These are phyloP conservation scores for Pseudocercospora fijiensis DNA, from an alignment of 2,329 filamentous ascomycete species.

Conservation along the genomic window DNA sequence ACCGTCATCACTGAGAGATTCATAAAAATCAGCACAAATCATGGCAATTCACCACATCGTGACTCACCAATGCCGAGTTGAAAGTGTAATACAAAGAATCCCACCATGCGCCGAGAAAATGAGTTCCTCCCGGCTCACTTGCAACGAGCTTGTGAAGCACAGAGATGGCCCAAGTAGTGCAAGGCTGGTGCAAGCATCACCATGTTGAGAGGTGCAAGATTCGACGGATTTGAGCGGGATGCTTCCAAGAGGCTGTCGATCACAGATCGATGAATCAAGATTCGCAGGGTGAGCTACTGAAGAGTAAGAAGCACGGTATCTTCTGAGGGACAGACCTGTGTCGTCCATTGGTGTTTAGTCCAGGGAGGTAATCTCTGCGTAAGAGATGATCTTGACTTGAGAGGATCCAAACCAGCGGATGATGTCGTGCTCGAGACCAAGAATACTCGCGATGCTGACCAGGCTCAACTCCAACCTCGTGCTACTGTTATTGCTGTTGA, in stretches of 20 bases:
- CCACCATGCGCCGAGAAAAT: slow-evolving; percentile 18
- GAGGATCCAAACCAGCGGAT: slow-evolving; percentile 6
- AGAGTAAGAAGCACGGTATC: slow-evolving; percentile 14
- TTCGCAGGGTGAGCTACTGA: slow-evolving; percentile 13
- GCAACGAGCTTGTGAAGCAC: slow-evolving; percentile 7
- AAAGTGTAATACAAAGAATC: slow-evolving; percentile 15
- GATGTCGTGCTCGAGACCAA: slow-evolving; percentile 12
- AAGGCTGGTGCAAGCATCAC: slow-evolving; percentile 14
- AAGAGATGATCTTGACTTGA: slow-evolving; percentile 1
- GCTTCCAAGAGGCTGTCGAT: slow-evolving; percentile 14
- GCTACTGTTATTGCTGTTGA: slow-evolving; percentile 6
- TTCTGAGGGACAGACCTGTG: not conserved
- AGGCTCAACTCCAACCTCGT: slow-evolving; percentile 9
- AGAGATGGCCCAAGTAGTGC: slow-evolving; percentile 3
- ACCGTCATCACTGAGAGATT: too few relatives aligned
- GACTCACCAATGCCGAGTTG: slow-evolving; percentile 7
- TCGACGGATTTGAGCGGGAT: not conserved
- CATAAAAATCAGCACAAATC: too few relatives aligned
- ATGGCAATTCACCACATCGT: too few relatives aligned
- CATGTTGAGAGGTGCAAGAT: not conserved
- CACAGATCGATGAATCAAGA: slow-evolving; percentile 16
- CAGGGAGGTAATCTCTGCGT: not conserved
- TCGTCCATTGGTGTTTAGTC: not conserved
- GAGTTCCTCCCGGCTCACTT: slow-evolving; percentile 2
- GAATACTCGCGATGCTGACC: slow-evolving; percentile 8